Base-by-base conservation (phyloP, 2,329 filamentous ascomycete species). In the Ophiostoma pallidulum region DNA sequence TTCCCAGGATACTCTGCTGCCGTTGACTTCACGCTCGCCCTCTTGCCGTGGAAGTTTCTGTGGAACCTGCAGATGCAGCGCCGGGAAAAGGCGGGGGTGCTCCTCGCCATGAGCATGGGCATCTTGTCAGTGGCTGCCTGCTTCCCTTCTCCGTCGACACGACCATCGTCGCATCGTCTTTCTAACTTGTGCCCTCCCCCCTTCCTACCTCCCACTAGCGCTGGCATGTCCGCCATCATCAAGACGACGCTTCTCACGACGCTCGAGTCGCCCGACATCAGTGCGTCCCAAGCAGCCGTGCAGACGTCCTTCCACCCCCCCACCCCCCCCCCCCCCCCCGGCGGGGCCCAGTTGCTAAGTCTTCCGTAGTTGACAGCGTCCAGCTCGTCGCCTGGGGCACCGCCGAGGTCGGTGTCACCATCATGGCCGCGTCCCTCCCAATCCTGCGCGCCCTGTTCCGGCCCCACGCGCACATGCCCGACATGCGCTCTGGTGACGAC, bases 341-440 rank as follows among this genome's bases (percentile, higher is more conserved):
- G n/a, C n/a, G n/a, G n/a, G n/a, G n/a, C n/a, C n/a, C n/a, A n/a
- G 10, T 29, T 10, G 9, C 22, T 29, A 18, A 36, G 32, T 7
- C 33, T 14, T 4, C 13, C 22, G 1, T 18, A 35, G 41, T 47
- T 8, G 49, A 57, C 33, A 44, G 50, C 3, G 53, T 56, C 36
- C 52, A 56, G n/a, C 56, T 62, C 7, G 41, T 50, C 0, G 54
- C 58, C 19, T 61, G 57, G 58, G 59, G 59, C 24, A 53, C 56
- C 13, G 59, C 59, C 9, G 63, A 65, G 50, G 59, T 59, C 5
- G 58, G 61, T 33, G 60, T 62, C 14, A 64, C 62, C 12, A 64
- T 65, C 40, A 60, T 63, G 53, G 62, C 59, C 5, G 56, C 60
- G 1, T 63, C 61, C 12, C 59, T 65, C 22, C 62, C 53, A 3